Base-by-base conservation (phyloP, 768 basidiomycete species). In the Mycena galopus region DNA sequence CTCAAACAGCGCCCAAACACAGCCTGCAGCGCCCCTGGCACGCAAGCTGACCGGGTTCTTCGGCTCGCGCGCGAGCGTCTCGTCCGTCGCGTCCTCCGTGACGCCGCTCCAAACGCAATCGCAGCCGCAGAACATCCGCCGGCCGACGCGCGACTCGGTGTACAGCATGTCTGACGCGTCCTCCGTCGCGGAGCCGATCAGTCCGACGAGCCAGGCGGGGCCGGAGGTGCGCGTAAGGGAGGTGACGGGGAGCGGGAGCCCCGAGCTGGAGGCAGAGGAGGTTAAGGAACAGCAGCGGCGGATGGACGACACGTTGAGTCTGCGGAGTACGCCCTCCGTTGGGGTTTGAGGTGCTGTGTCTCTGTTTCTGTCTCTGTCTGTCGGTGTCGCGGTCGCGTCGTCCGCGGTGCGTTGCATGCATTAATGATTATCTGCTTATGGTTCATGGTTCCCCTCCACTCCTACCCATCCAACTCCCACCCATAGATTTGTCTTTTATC, bases 1-100 rank as follows among this genome's bases (percentile, higher is more conserved):
- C 39, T 23, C 12, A 21, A 33, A 23, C 50, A 19, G 25, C 16
- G 25, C 44, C 25, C n/a, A 39, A 14, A 16, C 39, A 39, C 39
- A 51, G 37, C 50, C 81, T 4, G 78, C 81, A 19, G 84, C 86
- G 21, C 90, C 89, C 1, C 82, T 91, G n/a, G 81, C 90, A 37
- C 87, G 87, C 76, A 94, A 93, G 82, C 76, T 95, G 53, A 92
- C 92, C 5, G 91, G 90, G 11, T 90, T 94, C 80, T 94, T 94
- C 78, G 84, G 87, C 67, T 85, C 90, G 32, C 84, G 91, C 70
- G 82, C 82, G 25, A 91, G 89, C 76, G 80, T 87, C 47, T 87
- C 90, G 21, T 73, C 84, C 50, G 29, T 51, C 51, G 16, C 29
- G 58, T 51, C 80, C 19, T 66, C 77, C 25, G 73, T 79, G 19